These are phyloP conservation scores for Ramularia collo-cygni DNA, from an alignment of 2,329 filamentous ascomycete genomes.

Conservation along the genomic window DNA sequence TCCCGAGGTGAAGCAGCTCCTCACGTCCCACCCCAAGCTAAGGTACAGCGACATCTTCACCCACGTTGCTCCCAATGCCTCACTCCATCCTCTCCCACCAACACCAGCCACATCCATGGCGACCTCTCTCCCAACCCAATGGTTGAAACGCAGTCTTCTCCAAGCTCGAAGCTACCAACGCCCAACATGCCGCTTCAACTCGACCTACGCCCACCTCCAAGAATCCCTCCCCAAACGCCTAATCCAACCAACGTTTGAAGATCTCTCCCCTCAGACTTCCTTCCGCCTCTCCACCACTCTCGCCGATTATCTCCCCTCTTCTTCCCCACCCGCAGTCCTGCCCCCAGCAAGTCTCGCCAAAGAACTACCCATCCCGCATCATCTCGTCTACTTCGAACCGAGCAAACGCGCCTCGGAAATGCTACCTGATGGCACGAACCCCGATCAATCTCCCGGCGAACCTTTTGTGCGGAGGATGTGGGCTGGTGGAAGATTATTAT, in stretches of 20 bases:
- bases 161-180: no score
- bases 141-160: no score
- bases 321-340: constrained; percentile 23
- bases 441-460: constrained; percentile 64
- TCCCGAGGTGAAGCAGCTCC: no score
- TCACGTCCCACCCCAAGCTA: no score
- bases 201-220: constrained; percentile 35
- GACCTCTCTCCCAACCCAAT: no score
- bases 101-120: no score
- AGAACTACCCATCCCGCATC: constrained; percentile 60
- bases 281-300: constrained; percentile 14
- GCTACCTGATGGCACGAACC: constrained; percentile 77
- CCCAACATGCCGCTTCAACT: constrained; percentile 23
- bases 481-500: constrained; percentile 70
- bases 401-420: constrained; percentile 56
- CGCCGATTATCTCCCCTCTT: constrained; percentile 16
- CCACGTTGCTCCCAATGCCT: no score
- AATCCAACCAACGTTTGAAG: constrained; percentile 47
- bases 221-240: constrained; percentile 42
- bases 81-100: no score
- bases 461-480: constrained; percentile 76
- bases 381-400: constrained; percentile 82
- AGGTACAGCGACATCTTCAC: no score
- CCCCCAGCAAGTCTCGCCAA: constrained; percentile 24
- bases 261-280: constrained; percentile 44